These are phyloP conservation scores for Microdochium nivale DNA, from an alignment of 2,329 filamentous ascomycete genomes.

Conservation along the genomic window DNA sequence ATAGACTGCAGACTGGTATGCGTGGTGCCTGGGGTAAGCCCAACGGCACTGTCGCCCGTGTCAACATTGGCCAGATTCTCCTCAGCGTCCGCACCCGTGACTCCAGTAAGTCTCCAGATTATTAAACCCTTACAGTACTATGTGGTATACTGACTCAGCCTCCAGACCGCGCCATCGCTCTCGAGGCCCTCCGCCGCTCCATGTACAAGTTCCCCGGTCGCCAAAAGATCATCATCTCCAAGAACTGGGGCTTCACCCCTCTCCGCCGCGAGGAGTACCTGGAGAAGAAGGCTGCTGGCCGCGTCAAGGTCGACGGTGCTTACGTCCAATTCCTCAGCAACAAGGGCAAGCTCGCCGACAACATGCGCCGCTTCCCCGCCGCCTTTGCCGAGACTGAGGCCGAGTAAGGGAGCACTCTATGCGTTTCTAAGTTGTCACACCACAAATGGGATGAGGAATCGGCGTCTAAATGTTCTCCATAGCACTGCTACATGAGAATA, in stretches of 20 bases:
- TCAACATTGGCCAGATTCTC: conserved; percentile 99
- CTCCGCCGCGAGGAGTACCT: conserved; percentile 97
- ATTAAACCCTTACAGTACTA: not conserved
- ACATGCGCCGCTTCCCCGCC: conserved; percentile 91
- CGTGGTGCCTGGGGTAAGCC: conserved; percentile 99
- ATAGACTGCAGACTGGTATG: conserved; percentile 99
- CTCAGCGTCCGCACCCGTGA: conserved; percentile 96
- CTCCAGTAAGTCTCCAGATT: conserved; percentile 53
- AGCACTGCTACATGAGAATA: conserved; percentile 1
- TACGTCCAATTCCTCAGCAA: conserved; percentile 99
- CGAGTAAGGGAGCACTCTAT: not conserved
- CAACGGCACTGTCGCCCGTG: conserved; percentile 96
- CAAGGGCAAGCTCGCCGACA: conserved; percentile 76
- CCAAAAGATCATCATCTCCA: conserved; percentile 99
- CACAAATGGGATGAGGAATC: conserved; percentile 12
- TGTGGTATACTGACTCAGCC: not conserved
- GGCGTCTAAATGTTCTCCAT: conserved; percentile 24
- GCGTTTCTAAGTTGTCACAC: not conserved
- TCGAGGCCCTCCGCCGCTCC: conserved; percentile 97
- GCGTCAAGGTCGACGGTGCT: conserved; percentile 93
- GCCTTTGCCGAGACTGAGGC: no score
- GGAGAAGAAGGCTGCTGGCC: conserved; percentile 86
- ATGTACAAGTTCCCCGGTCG: conserved; percentile 99
- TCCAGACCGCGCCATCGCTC: conserved; percentile 77
- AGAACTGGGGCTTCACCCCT: conserved; percentile 99